Evolutionary conservation across 257 asterid genomes (phyloP), one percentile per base, ranked within the genome.

Genomic region (Scutellaria barbata): DNA sequence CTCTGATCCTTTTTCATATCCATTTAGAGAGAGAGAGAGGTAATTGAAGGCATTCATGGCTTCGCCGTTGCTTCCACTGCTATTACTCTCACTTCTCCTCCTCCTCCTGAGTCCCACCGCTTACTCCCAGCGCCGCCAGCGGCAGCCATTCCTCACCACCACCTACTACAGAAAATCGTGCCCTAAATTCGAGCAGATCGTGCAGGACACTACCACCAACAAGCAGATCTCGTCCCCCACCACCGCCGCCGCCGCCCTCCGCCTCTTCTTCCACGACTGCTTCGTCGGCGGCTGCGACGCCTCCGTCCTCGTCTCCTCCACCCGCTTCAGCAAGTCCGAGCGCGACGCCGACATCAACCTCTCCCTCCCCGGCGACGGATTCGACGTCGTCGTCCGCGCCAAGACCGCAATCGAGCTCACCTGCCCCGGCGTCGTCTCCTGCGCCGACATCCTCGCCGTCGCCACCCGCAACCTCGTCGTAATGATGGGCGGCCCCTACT

Each of bases 281-380:
- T 81, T 90, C 87, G 81, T 86, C 74, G 51, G 72, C 11, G 98
- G 98, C 76, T 87, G 96, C 87, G 98, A 93, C 79, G 97, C 91
- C 76, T 94, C 98, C 76, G 84, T 86, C 10, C 87, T 94, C 69
- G 48, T 94, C 67, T 78, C 98, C 80, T 87, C 97, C 83, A 87
- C 96, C n/a, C 85, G 88, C 63, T 82, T 84, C 83, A 82, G 80
- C 81, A 81, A 75, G 48, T 85, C 97, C 66, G 98, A 94, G 73
- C 96, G 98, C 56, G 96, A 90, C 79, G 92, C 97, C 68, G 97
- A 90, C 69, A 86, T 89, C 75, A 94, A 94, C 82, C 95, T 81
- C 70, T 92, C 98, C 66, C 94, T 93, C 60, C 97, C 98, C 39
- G 98, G 98, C 18, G 98, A 94, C 77, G 98, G 90, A 4, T 94